These are phyloP conservation scores for Tricholoma matsutake DNA, from an alignment of 768 basidiomycete genomes.

Conservation along the genomic window DNA sequence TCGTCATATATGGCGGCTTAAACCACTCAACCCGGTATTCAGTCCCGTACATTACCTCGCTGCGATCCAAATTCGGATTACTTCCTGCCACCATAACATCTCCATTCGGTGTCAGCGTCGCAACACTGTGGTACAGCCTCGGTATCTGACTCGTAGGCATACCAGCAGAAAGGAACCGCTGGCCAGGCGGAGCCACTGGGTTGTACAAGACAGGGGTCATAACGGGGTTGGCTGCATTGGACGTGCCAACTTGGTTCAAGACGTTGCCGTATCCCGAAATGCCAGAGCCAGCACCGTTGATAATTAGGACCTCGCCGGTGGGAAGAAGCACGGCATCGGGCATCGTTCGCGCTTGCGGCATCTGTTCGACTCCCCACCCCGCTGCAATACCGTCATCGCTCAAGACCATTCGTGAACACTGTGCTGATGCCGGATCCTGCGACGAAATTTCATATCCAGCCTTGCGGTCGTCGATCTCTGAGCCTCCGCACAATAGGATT, in stretches of 20 bases:
- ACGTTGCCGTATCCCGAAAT: slow-evolving; percentile 82
- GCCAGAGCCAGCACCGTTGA: slow-evolving; percentile 73
- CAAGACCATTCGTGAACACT: slow-evolving; percentile 69
- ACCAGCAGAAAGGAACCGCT: slow-evolving; percentile 55
- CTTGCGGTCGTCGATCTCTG: slow-evolving; percentile 56
- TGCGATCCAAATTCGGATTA: slow-evolving; percentile 80
- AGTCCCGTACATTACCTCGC: slow-evolving; percentile 69
- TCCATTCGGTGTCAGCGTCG: slow-evolving; percentile 70
- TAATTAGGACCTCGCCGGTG: slow-evolving; percentile 67
- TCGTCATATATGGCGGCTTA: slow-evolving; percentile 75
- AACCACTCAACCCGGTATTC: slow-evolving; percentile 90
- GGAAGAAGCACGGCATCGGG: slow-evolving; percentile 80
- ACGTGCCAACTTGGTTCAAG: slow-evolving; percentile 60
- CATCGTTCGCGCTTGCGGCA: slow-evolving; percentile 76
- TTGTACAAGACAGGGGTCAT: slow-evolving; percentile 70
- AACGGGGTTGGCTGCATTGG: slow-evolving; percentile 76
- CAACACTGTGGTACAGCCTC: slow-evolving; percentile 80
- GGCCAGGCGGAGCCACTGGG: slow-evolving; percentile 47
- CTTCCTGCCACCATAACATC: slow-evolving; percentile 79
- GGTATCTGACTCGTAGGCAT: slow-evolving; percentile 68
- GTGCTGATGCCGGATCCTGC: slow-evolving; percentile 67
- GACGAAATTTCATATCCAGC: slow-evolving; percentile 65
- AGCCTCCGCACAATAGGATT: slow-evolving; percentile 77
- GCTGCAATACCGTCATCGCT: slow-evolving; percentile 58
- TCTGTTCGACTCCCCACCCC: slow-evolving; percentile 75